A percentile compares a stretch with the other conserved stretches of the same genome.
Conservation (phyloP, 495 filamentous ascomycete species). For the Elasticomyces elasticus region DNA sequence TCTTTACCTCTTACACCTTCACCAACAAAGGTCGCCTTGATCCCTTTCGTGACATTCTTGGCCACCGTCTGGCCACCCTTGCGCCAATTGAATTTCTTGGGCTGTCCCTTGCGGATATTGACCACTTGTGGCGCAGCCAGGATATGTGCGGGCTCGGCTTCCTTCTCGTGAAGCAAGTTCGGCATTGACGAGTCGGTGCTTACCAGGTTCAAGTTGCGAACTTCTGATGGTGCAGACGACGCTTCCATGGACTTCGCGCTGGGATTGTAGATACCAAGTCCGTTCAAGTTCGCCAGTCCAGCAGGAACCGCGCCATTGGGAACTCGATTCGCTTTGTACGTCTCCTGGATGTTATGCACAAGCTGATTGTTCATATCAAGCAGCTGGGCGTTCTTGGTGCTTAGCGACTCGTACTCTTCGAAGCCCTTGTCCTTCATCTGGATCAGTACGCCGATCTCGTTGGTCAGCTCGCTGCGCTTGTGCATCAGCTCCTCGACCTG, state of each 20-base stretch:
- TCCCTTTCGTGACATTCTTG: conserved; percentile 85
- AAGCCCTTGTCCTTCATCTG: conserved; percentile 81
- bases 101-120: conserved; percentile 82
- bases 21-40: conserved; percentile 68
- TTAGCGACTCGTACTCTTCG: conserved; percentile 89
- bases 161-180: conserved; percentile 22
- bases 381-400: conserved; percentile 85
- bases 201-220: conserved; percentile 19
- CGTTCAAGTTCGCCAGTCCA: conserved; percentile 40
- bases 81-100: conserved; percentile 97
- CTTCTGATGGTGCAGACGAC: conserved; percentile 2
- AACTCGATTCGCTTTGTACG: conserved; percentile 68
- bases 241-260: conserved; percentile 48
- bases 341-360: conserved; percentile 84
- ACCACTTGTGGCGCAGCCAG: conserved; percentile 77
- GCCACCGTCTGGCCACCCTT: conserved; percentile 86
- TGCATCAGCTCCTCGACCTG: conserved; percentile 78
- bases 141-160: conserved; percentile 53
- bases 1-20: conserved; percentile 49
- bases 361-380: conserved; percentile 90
- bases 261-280: conserved; percentile 70
- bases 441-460: conserved; percentile 69
- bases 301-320: conserved; percentile 33
- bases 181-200: conserved; percentile 21
- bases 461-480: conserved; percentile 67